These are phyloP conservation scores for Emergomyces africanus DNA, from an alignment of 2,329 filamentous ascomycete species.

Conservation along the genomic window DNA sequence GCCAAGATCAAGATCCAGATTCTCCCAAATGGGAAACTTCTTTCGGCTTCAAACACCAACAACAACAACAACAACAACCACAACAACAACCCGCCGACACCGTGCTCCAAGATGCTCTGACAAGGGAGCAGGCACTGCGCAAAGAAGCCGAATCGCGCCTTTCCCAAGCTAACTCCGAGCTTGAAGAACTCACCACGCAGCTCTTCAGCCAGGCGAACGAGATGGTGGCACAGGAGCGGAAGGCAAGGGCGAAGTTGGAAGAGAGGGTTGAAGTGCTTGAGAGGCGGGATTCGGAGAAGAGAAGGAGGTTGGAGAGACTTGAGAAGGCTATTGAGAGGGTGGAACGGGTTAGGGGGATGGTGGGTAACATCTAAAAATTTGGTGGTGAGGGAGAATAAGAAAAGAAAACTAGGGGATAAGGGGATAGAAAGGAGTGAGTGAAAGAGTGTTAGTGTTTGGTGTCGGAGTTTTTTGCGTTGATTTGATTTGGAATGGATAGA, in stretches of 20 bases:
- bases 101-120: conserved; percentile 40
- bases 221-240: conserved; percentile 52
- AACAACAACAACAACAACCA: conserved; percentile 4
- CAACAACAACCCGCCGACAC: conserved; percentile 12
- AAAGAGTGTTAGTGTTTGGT: not conserved
- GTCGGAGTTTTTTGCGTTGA: not conserved
- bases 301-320: conserved; percentile 39
- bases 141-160: conserved; percentile 45
- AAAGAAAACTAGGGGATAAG: too few relatives aligned
- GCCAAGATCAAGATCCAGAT: too few relatives aligned
- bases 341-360: conserved; percentile 44
- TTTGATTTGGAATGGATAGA: not conserved
- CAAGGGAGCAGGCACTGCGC: conserved; percentile 42
- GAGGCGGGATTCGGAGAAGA: conserved; percentile 37
- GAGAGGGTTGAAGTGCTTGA: conserved; percentile 36
- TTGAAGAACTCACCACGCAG: conserved; percentile 48
- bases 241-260: conserved; percentile 41
- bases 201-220: conserved; percentile 53
- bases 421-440: not conserved
- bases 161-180: conserved; percentile 42
- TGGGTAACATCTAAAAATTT: conserved; percentile 24
- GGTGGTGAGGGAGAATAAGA: not conserved
- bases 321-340: conserved; percentile 46
- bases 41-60: conserved; percentile 5
- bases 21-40: too few relatives aligned